Base-by-base conservation (phyloP, 306 rosid species). In the Senna tora region DNA sequence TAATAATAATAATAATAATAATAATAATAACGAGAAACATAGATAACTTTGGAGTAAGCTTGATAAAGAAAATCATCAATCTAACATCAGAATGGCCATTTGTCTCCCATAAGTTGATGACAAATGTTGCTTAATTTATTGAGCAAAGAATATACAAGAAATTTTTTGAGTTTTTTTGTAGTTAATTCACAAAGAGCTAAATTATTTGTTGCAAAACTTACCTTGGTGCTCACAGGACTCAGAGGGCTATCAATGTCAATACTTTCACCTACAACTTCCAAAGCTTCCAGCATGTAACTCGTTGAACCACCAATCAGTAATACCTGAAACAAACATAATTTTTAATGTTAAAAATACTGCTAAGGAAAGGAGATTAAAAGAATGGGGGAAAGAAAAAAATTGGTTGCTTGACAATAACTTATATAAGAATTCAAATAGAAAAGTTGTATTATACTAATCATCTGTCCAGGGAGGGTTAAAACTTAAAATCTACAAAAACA, bases 281-380 rank as follows among this genome's bases (percentile, higher is more conserved):
- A 72, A 47, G 88, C 88, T 80, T 81, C 93, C 67, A 88, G 77
- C 93, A 88, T 85, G 49, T 83, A 75, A 62, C 93, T 86, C 6
- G 90, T 88, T 70, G 93, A 88, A 76, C 93, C 93, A 65, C 93
- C 93, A 72, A 85, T 88, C 32, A 88, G 70, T 51, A 88, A 77
- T 34, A 88, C 93, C 93, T 88, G 77, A 58, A 73, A 75, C 58
- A 39, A 25, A 69, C 21, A 47, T 11, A 53, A 67, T 52, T 57
- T 42, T 6, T 12, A 20, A 42, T 21, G 53, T 1, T 43, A 8
- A 64, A 58, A 43, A 21, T 22, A 64, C 20, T 13, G 28, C 17
- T 2, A 0, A n/a, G 47, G 49, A 22, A 14, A 21, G 13, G 0
- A n/a, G 20, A 43, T 15, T n/a, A 15, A 15, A 58, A 33, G 17